Evolutionary conservation across 192 early-diverging fungal species (phyloP).

Genomic region (Polychytrium aggregatum): DNA sequence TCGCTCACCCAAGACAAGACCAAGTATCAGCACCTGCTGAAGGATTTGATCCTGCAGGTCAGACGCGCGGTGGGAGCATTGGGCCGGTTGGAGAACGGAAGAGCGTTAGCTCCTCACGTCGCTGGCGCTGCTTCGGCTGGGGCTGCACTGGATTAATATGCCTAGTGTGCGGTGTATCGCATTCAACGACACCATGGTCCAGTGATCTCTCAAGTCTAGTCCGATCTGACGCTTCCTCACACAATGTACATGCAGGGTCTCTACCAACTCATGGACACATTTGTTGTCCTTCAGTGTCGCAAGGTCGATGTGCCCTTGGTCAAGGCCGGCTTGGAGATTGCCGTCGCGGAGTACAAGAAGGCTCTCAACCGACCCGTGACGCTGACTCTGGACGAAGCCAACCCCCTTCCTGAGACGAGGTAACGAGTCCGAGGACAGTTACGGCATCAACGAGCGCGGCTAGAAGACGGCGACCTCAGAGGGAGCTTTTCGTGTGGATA

Average conservation of each 20-base stretch:
- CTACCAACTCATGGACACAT: conserved; percentile 74
- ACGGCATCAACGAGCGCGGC: background rate
- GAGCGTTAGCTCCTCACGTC: too few relatives aligned
- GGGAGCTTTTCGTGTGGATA: too few relatives aligned
- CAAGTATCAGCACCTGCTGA: conserved; percentile 54
- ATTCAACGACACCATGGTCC: background rate
- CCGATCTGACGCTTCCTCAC: background rate
- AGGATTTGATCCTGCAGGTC: conserved; percentile 70
- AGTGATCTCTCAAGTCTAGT: background rate
- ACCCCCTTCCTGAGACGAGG: conserved; percentile 59
- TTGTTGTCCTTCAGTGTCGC: conserved; percentile 60
- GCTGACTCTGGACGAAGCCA: conserved; percentile 42
- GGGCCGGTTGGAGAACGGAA: background rate
- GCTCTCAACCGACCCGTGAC: conserved; percentile 32
- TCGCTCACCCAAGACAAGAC: conserved; percentile 42
- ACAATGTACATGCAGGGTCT: conserved; percentile 39
- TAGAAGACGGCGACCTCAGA: too few relatives aligned
- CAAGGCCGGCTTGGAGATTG: conserved; percentile 39
- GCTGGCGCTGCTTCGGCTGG: too few relatives aligned
- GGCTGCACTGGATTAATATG: too few relatives aligned
- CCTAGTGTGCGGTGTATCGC: too few relatives aligned
- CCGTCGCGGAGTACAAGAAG: conserved; percentile 42
- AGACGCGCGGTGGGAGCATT: background rate
- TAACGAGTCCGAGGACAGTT: conserved; percentile 5
- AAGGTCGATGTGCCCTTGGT: conserved; percentile 57